Evolutionary conservation across 176 grass and related monocot species (phyloP).

Genomic region (Dendrocalamus sinicus): DNA sequence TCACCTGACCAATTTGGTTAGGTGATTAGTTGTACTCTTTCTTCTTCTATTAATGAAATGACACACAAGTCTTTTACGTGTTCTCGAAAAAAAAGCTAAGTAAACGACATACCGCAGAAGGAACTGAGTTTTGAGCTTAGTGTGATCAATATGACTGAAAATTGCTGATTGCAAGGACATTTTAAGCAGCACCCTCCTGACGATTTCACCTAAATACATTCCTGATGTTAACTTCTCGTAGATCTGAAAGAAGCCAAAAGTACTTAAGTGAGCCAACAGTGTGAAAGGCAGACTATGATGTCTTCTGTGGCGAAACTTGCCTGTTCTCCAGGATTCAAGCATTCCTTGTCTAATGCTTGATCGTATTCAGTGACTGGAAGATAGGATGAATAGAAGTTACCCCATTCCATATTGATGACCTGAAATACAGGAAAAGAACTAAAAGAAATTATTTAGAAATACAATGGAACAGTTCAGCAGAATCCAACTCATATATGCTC

Average conservation of each 20-base stretch:
- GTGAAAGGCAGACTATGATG: background rate
- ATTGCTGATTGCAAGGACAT: conserved; percentile 55
- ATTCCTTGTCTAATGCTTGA: conserved; percentile 66
- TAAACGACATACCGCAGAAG: conserved; percentile 54
- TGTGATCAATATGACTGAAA: conserved; percentile 60
- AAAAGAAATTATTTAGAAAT: conserved; percentile 11
- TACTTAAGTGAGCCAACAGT: background rate
- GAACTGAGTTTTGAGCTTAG: conserved; percentile 65
- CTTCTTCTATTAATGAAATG: too few species aligned
- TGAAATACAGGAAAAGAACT: conserved; percentile 38
- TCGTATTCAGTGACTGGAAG: conserved; percentile 82
- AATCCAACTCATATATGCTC: background rate
- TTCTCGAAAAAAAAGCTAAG: background rate
- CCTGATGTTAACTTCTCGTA: conserved; percentile 89
- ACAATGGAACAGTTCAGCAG: conserved; percentile 3
- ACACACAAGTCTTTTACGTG: too few species aligned
- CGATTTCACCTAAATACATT: conserved; percentile 90
- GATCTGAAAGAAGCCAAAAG: conserved; percentile 60
- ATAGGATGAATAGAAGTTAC: conserved; percentile 65
- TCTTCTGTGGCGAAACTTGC: conserved; percentile 33
- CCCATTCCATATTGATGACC: conserved; percentile 98
- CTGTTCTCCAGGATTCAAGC: conserved; percentile 89
- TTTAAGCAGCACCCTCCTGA: conserved; percentile 76
- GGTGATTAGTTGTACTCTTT: too few species aligned
- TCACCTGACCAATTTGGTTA: too few species aligned